Evolutionary conservation across 768 basidiomycete genomes (phyloP).

Genomic region (Rhodotorula babjevae): DNA sequence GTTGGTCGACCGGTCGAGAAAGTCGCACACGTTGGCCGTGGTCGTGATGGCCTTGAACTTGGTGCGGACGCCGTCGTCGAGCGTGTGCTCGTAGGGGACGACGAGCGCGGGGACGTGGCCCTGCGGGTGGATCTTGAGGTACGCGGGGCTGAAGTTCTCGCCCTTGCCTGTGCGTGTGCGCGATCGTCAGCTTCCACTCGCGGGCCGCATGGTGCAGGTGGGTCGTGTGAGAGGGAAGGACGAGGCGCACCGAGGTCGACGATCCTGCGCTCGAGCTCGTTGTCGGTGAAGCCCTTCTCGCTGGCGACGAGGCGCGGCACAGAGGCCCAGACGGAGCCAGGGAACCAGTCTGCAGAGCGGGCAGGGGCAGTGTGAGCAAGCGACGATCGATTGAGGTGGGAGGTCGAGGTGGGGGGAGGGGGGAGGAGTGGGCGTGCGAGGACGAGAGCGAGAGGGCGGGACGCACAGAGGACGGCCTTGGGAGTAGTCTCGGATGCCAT

Average conservation of each 20-base stretch:
- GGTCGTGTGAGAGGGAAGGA: neutral
- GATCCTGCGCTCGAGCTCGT: constrained; percentile 19
- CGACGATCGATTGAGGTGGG: neutral
- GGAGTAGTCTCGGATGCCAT: neutral
- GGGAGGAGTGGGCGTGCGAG: neutral
- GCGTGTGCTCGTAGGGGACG: constrained; percentile 33
- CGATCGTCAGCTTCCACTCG: constrained; percentile 3
- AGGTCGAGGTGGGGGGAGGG: too few relatives aligned
- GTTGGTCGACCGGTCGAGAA: constrained; percentile 30
- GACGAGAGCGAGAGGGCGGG: too few relatives aligned
- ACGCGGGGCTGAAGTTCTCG: constrained; percentile 33
- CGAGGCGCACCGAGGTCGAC: constrained; percentile 19
- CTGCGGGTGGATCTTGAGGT: constrained; percentile 21
- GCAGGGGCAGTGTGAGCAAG: neutral
- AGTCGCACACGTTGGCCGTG: constrained; percentile 14
- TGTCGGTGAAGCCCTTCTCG: constrained; percentile 34
- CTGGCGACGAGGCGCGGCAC: constrained; percentile 15
- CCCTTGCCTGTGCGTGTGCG: constrained; percentile 14
- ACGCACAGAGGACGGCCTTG: constrained; percentile 6
- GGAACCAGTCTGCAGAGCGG: constrained; percentile 3
- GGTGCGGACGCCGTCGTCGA: constrained; percentile 26
- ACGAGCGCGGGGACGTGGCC: constrained; percentile 32
- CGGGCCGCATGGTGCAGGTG: too few relatives aligned
- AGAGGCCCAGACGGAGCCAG: constrained; percentile 25
- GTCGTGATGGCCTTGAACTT: constrained; percentile 25